Base-by-base conservation (phyloP, 352 stramenopile species). In the Pythium phragmiticola region DNA sequence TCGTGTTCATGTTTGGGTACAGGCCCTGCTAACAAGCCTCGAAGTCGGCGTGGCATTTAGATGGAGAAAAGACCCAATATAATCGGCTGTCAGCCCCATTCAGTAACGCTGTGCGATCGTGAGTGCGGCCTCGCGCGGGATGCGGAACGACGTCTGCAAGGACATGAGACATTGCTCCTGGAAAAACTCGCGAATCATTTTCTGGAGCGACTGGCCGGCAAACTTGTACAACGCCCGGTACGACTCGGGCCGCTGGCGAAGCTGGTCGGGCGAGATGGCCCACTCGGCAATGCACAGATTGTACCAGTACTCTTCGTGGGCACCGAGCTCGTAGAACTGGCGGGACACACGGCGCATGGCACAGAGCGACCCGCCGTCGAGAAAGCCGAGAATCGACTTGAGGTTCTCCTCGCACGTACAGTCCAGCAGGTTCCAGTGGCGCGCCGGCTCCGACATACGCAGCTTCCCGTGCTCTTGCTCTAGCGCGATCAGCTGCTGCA, bases 201-300 rank as follows among this genome's bases (percentile, higher is more conserved):
- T 68, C 69, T 87, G 80, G 34, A 93, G 74, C 58, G 84, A 92
- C 63, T 82, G 74, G 42, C 77, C 82, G 41, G 86, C 75, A 61
- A 84, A 82, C 63, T 88, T 85, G 74, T 94, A 94, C 47, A 94
- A 74, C 58, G 78, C 73, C 65, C 84, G 78, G 61, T 86, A 90
- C 42, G 78, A 89, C 54, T 82, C 78, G 17, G 82, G 84, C 3
- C 72, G 75, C 63, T 70, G 68, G 14, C 68, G 46, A 28, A 94
- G 74, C 65, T 94, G 83, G 36, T 80, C 72, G 43, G 83, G 82
- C n/a, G 80, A 88, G 72, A 94, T 82, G 28, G 77, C 67, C 73
- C 87, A 94, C 73, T 94, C 83, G 17, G 71, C 68, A 7, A 73
- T 73, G 59, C 82, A 92, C 57, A 94, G 55, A 6, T 87, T 59